phyloP scores from a whole-genome alignment of 768 basidiomycete species.

The Cystofilobasidium bisporidii region DNA sequence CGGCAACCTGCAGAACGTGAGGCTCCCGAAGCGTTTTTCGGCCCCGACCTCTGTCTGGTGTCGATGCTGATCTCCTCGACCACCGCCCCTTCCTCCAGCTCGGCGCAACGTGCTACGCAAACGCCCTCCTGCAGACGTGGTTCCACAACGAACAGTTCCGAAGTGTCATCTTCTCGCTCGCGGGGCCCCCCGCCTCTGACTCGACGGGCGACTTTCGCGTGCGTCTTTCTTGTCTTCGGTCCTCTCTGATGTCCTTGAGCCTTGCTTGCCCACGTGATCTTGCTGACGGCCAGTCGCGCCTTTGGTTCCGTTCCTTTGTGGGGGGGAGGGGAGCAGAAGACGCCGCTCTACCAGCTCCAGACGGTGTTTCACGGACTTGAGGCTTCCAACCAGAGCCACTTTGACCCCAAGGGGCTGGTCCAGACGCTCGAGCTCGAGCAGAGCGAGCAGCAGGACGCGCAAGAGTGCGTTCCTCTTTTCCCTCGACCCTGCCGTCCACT shows the following conservation, averaged over 20 bases:
- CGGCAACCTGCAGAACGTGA: background rate
- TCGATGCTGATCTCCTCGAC: background rate
- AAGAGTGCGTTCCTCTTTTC: slow-evolving; percentile 55
- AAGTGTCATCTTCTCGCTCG: slow-evolving; percentile 68
- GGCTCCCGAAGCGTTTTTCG: slow-evolving; percentile 36
- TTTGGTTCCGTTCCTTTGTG: no score
- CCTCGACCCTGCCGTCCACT: background rate
- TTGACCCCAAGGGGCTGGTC: slow-evolving; percentile 75
- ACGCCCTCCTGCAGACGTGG: slow-evolving; percentile 60
- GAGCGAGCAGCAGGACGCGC: slow-evolving; percentile 89
- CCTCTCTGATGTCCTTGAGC: no score
- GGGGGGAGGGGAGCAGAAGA: no score
- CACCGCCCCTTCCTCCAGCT: slow-evolving; percentile 50
- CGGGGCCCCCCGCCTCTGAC: slow-evolving; percentile 49
- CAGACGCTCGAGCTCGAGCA: slow-evolving; percentile 71
- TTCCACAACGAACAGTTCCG: slow-evolving; percentile 76
- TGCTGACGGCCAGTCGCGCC: no score
- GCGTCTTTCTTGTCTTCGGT: slow-evolving; percentile 27
- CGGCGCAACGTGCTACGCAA: slow-evolving; percentile 89
- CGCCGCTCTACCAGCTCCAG: slow-evolving; percentile 44
- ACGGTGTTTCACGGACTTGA: slow-evolving; percentile 69
- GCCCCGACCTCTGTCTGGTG: background rate
- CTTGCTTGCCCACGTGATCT: no score
- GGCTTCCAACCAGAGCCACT: slow-evolving; percentile 56
- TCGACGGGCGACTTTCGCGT: slow-evolving; percentile 44